Conservation (phyloP, 495 filamentous ascomycete species). For the Trichoderma reesei region DNA sequence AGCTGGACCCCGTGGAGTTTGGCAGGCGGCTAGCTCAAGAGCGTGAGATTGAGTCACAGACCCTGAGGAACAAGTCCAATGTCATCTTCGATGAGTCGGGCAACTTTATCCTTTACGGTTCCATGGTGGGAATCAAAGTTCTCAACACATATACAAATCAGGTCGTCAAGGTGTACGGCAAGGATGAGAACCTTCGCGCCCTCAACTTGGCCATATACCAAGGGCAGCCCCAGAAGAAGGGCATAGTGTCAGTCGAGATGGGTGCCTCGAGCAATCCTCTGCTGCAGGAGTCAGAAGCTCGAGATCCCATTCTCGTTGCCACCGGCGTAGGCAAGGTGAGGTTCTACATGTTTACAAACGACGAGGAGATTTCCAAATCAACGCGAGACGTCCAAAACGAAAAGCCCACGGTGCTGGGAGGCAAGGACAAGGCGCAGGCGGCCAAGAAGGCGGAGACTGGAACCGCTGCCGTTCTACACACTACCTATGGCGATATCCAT, state of each 20-base stretch:
- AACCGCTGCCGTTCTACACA: slow-evolving; percentile 78
- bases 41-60: slow-evolving; percentile 61
- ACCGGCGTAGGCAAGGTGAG: slow-evolving; percentile 83
- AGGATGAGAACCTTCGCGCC: slow-evolving; percentile 78
- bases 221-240: slow-evolving; percentile 86
- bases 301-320: slow-evolving; percentile 79
- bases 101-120: slow-evolving; percentile 90
- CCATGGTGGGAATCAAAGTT: slow-evolving; percentile 81
- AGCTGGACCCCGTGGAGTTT: slow-evolving; percentile 83
- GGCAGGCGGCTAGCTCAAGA: slow-evolving; percentile 82
- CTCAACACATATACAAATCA: slow-evolving; percentile 91
- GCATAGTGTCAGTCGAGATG: slow-evolving; percentile 92
- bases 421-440: slow-evolving; percentile 35
- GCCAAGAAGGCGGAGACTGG: slow-evolving; percentile 58
- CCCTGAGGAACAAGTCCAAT: slow-evolving; percentile 63
- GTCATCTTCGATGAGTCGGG: slow-evolving; percentile 94
- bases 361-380: slow-evolving; percentile 71
- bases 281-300: slow-evolving; percentile 80
- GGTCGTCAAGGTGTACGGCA: slow-evolving; percentile 76
- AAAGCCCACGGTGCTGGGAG: slow-evolving; percentile 54
- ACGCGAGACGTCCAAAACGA: slow-evolving; percentile 92
- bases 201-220: slow-evolving; percentile 86
- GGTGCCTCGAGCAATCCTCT: slow-evolving; percentile 89
- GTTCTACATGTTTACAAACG: slow-evolving; percentile 98
- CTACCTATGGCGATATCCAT: slow-evolving; percentile 88